Evolutionary conservation across 352 stramenopile species (phyloP).

Genomic region (Phytophthora palmivora): DNA sequence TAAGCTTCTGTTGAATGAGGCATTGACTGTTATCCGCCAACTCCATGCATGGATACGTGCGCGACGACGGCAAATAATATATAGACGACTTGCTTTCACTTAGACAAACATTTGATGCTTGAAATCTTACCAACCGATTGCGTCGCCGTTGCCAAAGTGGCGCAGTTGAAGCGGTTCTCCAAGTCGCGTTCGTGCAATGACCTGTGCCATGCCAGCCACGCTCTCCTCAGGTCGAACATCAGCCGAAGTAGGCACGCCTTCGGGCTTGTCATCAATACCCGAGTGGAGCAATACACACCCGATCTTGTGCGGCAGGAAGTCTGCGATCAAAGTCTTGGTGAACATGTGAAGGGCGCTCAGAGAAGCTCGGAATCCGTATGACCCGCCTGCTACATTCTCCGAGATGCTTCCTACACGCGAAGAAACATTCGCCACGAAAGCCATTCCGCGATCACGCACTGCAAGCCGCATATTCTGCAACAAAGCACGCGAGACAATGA

Average conservation of each 20-base stretch:
- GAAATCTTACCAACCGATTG: constrained; percentile 57
- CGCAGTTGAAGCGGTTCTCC: constrained; percentile 66
- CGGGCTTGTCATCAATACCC: constrained; percentile 64
- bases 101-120: not conserved
- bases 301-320: constrained; percentile 65
- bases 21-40: constrained; percentile 14
- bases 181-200: constrained; percentile 54
- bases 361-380: constrained; percentile 81
- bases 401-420: constrained; percentile 63
- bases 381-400: constrained; percentile 50
- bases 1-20: constrained; percentile 25
- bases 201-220: constrained; percentile 56
- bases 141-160: constrained; percentile 59
- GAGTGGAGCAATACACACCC: constrained; percentile 64
- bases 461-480: constrained; percentile 55
- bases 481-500: constrained; percentile 66
- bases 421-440: constrained; percentile 62
- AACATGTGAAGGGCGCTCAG: constrained; percentile 85
- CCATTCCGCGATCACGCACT: constrained; percentile 44
- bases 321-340: constrained; percentile 58
- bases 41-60: not conserved
- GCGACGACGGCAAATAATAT: constrained; percentile 40
- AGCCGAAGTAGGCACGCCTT: constrained; percentile 43
- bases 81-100: constrained; percentile 38
- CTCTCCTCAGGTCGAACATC: constrained; percentile 54